Base-by-base conservation (phyloP, 2,329 filamentous ascomycete genomes). In the Beauveria pseudobassiana region DNA sequence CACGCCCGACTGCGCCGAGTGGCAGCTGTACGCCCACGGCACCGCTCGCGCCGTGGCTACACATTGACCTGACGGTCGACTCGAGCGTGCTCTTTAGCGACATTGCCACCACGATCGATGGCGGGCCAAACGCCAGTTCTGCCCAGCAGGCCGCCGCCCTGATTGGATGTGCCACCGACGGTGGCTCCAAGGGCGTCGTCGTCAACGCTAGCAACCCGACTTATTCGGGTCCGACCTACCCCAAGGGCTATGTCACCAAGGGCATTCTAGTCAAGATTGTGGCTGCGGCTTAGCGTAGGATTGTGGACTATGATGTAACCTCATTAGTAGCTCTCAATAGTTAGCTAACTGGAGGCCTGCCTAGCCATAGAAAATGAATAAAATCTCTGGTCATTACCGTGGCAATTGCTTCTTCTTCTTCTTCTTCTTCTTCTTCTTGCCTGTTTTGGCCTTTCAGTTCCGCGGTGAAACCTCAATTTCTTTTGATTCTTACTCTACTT, bases 221-320 rank as follows among this genome's bases (percentile, higher is more conserved):
- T 2, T 68, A 69, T 59, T 61, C 54, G 9, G 63, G 64, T 1
- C 40, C 56, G 1, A 63, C 62, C 3, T 72, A 69, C 57, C 52
- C 52, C n/a, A 64, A 63, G n/a, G 65, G 59, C 8, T 64, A 63
- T 7, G 62, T 61, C 16, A 64, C 63, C 34, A 67, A 59, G 5
- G 70, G 67, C 2, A 67, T 72, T 14, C 48, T 70, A 20, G 64
- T 72, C 66, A 72, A 72, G 66, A 51, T 71, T 51, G 68, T 70
- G 22, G 52, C 52, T 16, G n/a, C 42, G 18, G 14, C 16, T 9
- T 49, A 50, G 22, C 24, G n/a, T 26, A 12, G 9, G 7, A 49
- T 42, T 8, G 1, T 8, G 40, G 3, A 6, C 22, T 5, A 28
- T 26, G 5, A 18, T 2, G 2, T 16, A 5, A 22, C 5, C 4